A percentile compares a stretch with the other conserved stretches of the same genome.
phyloP scores from a whole-genome alignment of 176 grass and related monocot species.

The Eragrostis curvula region DNA sequence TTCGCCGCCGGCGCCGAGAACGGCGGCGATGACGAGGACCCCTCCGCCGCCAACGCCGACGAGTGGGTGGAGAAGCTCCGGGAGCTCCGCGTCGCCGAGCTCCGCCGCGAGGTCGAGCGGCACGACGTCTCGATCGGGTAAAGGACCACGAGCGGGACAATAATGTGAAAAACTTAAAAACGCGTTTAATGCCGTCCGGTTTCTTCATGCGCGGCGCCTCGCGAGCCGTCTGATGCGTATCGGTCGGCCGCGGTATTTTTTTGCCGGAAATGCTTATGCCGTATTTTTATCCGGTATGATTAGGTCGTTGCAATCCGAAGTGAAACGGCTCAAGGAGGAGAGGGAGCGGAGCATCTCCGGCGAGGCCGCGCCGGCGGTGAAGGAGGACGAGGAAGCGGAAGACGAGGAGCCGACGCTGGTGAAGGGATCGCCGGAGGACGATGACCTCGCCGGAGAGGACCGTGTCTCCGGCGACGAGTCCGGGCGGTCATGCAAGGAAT shows the following conservation, averaged over 20 bases:
- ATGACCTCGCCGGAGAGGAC: conserved; percentile 8
- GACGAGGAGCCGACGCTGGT: conserved; percentile 32
- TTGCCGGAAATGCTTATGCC: conserved; percentile 1
- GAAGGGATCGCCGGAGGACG: conserved; percentile 32
- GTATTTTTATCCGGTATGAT: conserved; percentile 28
- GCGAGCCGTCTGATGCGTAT: conserved; percentile 47
- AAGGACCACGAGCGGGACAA: conserved; percentile 17
- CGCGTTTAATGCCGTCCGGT: conserved; percentile 24
- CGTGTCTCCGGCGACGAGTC: conserved; percentile 62
- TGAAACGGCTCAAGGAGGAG: conserved; percentile 75
- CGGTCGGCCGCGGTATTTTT: conserved; percentile 18
- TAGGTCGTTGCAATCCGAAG: conserved; percentile 89
- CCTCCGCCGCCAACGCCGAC: conserved; percentile 21
- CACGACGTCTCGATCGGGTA: conserved; percentile 95
- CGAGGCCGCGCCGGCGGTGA: conserved; percentile 19
- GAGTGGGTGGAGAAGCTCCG: conserved; percentile 81
- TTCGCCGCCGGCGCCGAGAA: conserved; percentile 41
- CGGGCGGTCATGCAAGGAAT: conserved; percentile 74
- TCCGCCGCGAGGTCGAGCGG: conserved; percentile 82
- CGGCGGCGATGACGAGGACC: conserved; percentile 15
- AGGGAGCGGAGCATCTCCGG: conserved; percentile 53
- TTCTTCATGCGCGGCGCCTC: background rate
- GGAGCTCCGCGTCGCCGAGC: conserved; percentile 75
- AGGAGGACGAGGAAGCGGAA: conserved; percentile 45
- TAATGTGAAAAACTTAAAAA: conserved; percentile 24